Conservation (phyloP, 2,329 filamentous ascomycete genomes). For the Fusarium phyllophilum region DNA sequence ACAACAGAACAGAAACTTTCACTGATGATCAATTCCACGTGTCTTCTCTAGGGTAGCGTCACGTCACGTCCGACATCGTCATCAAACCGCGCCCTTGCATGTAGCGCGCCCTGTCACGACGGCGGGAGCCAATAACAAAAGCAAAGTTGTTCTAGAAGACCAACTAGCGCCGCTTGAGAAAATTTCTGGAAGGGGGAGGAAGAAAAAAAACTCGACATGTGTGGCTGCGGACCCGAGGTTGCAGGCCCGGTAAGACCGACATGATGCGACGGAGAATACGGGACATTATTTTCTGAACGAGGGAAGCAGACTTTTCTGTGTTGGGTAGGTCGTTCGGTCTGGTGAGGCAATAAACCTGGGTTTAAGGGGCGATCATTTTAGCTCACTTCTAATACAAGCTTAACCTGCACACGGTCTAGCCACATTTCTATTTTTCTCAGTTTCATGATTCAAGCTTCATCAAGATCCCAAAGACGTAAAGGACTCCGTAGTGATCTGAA, state of each 20-base stretch:
- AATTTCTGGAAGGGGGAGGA: constrained; percentile 1
- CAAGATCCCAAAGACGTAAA: neutral
- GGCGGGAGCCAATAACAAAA: neutral
- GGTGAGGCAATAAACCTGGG: neutral
- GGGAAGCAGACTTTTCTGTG: constrained; percentile 5
- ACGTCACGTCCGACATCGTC: neutral
- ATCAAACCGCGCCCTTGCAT: neutral
- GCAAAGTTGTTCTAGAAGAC: constrained; percentile 17
- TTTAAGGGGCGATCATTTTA: constrained; percentile 26
- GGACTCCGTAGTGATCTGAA: neutral
- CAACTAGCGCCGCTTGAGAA: constrained; percentile 8
- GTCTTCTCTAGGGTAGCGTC: constrained; percentile 1
- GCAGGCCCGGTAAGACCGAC: constrained; percentile 26
- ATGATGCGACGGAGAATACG: constrained; percentile 14
- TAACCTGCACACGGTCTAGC: constrained; percentile 8
- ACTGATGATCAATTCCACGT: constrained; percentile 1
- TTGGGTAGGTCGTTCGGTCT: constrained; percentile 12
- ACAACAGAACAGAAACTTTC: neutral
- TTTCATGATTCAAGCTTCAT: neutral
- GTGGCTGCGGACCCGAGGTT: constrained; percentile 23
- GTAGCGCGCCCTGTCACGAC: neutral
- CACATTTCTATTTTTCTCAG: neutral
- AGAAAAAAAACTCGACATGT: neutral
- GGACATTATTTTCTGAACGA: neutral
- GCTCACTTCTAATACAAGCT: constrained; percentile 3